phyloP scores from a whole-genome alignment of 1,284 basidiomycete species.

The Leucocoprinus gongylophorus region DNA sequence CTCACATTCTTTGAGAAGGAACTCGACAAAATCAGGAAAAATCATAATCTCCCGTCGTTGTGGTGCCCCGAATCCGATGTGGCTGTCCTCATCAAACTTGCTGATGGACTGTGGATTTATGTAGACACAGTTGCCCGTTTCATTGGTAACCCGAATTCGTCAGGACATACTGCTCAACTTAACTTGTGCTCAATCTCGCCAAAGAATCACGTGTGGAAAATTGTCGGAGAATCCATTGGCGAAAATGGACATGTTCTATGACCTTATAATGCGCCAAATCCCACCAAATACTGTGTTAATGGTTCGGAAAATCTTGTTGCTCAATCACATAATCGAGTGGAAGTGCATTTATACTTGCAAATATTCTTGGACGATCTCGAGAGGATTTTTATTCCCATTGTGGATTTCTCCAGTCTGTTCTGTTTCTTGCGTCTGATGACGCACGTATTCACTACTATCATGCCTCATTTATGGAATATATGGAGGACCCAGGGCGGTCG shows the following conservation, averaged over 20 bases:
- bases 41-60: background rate
- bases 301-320: background rate
- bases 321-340: too few relatives aligned
- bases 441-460: background rate
- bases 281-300: background rate
- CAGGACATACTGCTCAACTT: background rate
- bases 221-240: background rate
- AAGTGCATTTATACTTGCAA: background rate
- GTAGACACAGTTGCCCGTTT: slow-evolving; percentile 7
- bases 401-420: background rate
- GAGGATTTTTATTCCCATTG: background rate
- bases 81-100: background rate
- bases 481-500: background rate
- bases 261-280: slow-evolving; percentile 1
- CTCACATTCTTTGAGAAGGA: background rate
- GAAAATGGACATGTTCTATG: slow-evolving; percentile 1
- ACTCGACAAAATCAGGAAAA: slow-evolving; percentile 2
- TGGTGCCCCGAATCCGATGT: slow-evolving; percentile 9
- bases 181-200: background rate
- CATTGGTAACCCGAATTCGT: background rate
- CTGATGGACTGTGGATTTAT: slow-evolving; percentile 8
- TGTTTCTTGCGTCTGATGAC: background rate
- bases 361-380: background rate
- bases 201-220: background rate
- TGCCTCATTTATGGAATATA: slow-evolving; percentile 8